Base-by-base conservation (phyloP, 2,329 filamentous ascomycete genomes). In the Xylaria sp. region DNA sequence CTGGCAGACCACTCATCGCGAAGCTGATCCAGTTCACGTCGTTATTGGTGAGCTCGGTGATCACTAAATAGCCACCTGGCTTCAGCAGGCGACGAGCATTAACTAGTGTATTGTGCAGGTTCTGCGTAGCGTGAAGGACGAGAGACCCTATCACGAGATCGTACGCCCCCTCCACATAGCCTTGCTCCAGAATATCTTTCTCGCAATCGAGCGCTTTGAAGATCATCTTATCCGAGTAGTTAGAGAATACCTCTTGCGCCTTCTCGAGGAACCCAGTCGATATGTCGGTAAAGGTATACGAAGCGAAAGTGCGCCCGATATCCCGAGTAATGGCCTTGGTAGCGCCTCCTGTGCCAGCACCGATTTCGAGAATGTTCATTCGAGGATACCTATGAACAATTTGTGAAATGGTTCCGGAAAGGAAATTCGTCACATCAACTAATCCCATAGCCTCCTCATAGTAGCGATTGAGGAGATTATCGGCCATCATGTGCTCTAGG, bases 1-100 rank as follows among this genome's bases (percentile, higher is more conserved):
- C 59, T 0, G 63, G 61, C 0, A 73, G 51, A 47, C 3, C 3
- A 17, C 3, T 3, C 4, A 47, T 12, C 17, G 4, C 17, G 2
- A 17, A n/a, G 39, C 5, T 54, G 11, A 36, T 19, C 11, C 57
- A 51, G 11, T 70, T 32, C 0, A 42, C 4, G 1, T 61, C 24
- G 3, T 19, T 48, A 12, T 32, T 65, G 1, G 48, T 69, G 19
- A 17, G 54, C 42, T 75, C 73, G 0, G 73, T 19, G 0, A 75
- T n/a, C 5, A 76, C 7, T 2, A 85, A 71, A 36, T 79, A 78
- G 0, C 82, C 82, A 2, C 78, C 80, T 0, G 82, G 78, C 24
- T 76, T 79, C 6, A 82, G 65, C 0, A 82, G 64, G 2, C 69
- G 61, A 17, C 79, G 76, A 1, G 75, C 69, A 45, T 79, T 75